Conservation (phyloP, 2,329 filamentous ascomycete species). For the Colletotrichum trifolii region DNA sequence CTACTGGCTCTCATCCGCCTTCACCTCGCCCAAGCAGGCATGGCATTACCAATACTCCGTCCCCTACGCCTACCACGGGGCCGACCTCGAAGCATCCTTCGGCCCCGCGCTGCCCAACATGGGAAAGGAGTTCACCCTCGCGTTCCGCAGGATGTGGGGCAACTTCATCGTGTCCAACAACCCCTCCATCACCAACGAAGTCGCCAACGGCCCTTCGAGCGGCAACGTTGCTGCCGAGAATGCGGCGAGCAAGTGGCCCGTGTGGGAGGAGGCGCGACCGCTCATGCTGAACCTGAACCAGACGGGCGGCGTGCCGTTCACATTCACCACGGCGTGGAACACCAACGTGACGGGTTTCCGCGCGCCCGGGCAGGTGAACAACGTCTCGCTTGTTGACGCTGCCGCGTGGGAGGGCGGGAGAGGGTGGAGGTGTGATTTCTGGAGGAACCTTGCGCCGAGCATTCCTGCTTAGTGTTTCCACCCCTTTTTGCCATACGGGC, state of each 20-base stretch:
- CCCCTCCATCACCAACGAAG: slow-evolving; percentile 50
- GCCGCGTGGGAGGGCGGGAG: slow-evolving; percentile 60
- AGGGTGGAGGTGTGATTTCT: slow-evolving; percentile 58
- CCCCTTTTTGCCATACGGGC: too few species aligned
- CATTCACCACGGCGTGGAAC: slow-evolving; percentile 29
- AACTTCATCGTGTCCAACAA: slow-evolving; percentile 57
- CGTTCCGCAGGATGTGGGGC: slow-evolving; percentile 57
- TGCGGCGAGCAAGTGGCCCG: slow-evolving; percentile 46
- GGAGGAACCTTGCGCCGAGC: slow-evolving; percentile 42
- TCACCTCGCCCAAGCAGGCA: slow-evolving; percentile 38
- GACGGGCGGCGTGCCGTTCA: slow-evolving; percentile 51
- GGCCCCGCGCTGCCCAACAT: slow-evolving; percentile 42
- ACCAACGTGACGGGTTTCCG: slow-evolving; percentile 43
- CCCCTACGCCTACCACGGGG: slow-evolving; percentile 51
- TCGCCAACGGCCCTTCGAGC: slow-evolving; percentile 42
- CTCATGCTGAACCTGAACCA: slow-evolving; percentile 58
- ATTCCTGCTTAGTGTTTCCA: slow-evolving; percentile 9
- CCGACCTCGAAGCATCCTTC: slow-evolving; percentile 52
- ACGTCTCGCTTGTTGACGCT: slow-evolving; percentile 54
- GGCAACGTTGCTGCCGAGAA: slow-evolving; percentile 44
- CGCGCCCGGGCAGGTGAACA: slow-evolving; percentile 45
- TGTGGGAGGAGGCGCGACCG: slow-evolving; percentile 45
- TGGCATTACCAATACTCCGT: slow-evolving; percentile 63
- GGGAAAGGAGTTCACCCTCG: slow-evolving; percentile 44
- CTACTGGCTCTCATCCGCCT: slow-evolving; percentile 66